Evolutionary conservation across 495 filamentous ascomycete genomes (phyloP).

Genomic region (Xylaria cubensis): DNA sequence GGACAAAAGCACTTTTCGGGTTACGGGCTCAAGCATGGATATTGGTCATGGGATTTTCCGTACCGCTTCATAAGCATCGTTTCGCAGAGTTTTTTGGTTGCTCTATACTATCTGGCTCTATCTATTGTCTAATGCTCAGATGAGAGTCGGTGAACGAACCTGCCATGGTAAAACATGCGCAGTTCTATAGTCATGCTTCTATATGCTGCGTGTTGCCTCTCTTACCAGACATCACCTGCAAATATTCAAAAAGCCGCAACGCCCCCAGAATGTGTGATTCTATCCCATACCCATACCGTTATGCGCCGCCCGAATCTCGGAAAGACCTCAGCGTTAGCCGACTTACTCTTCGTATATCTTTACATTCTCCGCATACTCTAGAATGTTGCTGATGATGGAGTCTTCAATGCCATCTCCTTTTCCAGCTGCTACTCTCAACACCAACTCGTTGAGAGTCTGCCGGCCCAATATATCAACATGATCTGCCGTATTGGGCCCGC

Average conservation of each 20-base stretch:
- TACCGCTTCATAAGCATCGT: background rate
- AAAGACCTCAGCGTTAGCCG: background rate
- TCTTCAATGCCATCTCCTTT: constrained; percentile 81
- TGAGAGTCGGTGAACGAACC: background rate
- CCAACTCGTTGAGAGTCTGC: constrained; percentile 86
- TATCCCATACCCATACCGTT: background rate
- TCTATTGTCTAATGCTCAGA: background rate
- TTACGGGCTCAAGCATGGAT: background rate
- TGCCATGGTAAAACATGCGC: background rate
- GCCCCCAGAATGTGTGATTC: background rate
- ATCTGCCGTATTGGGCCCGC: constrained; percentile 94
- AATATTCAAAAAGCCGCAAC: constrained; percentile 18
- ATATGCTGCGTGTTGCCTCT: constrained; percentile 1
- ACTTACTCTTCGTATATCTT: constrained; percentile 63
- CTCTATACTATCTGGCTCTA: background rate
- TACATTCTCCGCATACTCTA: constrained; percentile 79
- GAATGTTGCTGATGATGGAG: constrained; percentile 78
- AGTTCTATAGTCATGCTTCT: background rate
- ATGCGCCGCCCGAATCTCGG: background rate
- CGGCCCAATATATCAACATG: constrained; percentile 96
- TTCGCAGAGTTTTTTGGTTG: background rate
- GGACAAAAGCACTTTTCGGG: background rate
- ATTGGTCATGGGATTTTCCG: background rate
- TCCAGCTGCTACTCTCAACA: constrained; percentile 88
- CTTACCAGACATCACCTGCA: background rate